Evolutionary conservation across 139 green algal genomes (phyloP), one percentile per base, ranked within the genome.

Genomic region (Helicosporidium sp.): DNA sequence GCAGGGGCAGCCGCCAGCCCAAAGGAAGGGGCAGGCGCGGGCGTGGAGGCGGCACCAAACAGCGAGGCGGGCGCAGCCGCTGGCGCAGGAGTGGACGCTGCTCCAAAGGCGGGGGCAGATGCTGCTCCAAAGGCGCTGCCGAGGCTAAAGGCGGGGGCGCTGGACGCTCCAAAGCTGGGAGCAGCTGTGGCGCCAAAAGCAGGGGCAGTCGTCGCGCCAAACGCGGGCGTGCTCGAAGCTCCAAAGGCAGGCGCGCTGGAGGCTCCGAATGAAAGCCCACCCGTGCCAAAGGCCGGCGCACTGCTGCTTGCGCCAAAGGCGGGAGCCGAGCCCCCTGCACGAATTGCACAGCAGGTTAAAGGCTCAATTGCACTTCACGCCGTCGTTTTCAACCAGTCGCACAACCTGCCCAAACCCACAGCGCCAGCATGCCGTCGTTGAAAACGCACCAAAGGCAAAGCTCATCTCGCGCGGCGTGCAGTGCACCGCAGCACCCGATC

Each of bases 251-350:
- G 31, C 10, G 31, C 31, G 1, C 31, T 37, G 31, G 31, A 18
- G 31, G 10, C 13, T 13, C 31, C 31, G 13, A 37, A 37, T 1
- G 13, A 37, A n/a, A n/a, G n/a, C n/a, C n/a, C n/a, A n/a, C n/a
- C n/a, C n/a, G n/a, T n/a, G n/a, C 45, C 45, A 34, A 50, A 50
- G 12, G 45, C 45, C 19, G 45, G 45, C 20, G 45, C 45, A 20
- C 28, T 44, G 33, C 22, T 22, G 27, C 33, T 13, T 5, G 46
- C 46, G 7, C 46, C 48, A 20, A 45, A 45, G 18, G 48, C 46
- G 8, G 46, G 20, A 6, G 31, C 19, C 6, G 46, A 44, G 46
- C 46, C 43, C 33, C 45, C 25, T 10, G 18, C 42, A 28, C 25
- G 25, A 48, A 35, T 13, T 4, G 5, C 8, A 13, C 23, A 48